Conservation (phyloP, 1,139 yeast species). For the Yamadazyma aaseri region DNA sequence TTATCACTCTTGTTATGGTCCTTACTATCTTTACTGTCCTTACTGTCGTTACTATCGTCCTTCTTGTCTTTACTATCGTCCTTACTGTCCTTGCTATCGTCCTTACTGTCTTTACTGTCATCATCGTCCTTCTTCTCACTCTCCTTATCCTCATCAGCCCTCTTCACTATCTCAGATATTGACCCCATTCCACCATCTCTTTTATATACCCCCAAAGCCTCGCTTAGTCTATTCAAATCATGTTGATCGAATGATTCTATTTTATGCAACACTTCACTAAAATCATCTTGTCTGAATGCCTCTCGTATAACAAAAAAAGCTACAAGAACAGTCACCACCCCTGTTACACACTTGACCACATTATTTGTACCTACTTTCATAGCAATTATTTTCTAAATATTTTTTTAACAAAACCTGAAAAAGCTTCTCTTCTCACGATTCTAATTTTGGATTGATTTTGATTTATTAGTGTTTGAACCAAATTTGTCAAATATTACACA, state of each 20-base stretch:
- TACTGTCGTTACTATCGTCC: background rate
- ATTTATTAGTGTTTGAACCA: background rate
- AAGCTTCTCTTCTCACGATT: background rate
- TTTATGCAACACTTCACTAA: constrained; percentile 7
- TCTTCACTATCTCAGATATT: background rate
- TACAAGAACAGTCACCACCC: background rate
- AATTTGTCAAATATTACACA: background rate
- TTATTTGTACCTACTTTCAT: background rate
- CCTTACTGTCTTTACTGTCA: constrained; percentile 1
- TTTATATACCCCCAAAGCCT: constrained; percentile 1
- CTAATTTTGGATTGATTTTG: constrained; percentile 4
- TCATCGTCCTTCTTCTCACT: background rate
- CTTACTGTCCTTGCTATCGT: too few relatives aligned
- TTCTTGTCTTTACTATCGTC: background rate
- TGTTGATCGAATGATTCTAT: constrained; percentile 8
- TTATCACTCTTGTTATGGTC: too few relatives aligned
- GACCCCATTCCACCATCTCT: background rate
- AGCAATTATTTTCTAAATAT: background rate
- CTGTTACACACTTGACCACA: background rate
- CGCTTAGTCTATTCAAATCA: constrained; percentile 9
- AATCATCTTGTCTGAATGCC: too few relatives aligned
- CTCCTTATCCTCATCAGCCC: background rate
- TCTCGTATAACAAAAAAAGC: too few relatives aligned
- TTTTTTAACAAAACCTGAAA: too few relatives aligned
- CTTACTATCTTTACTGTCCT: constrained; percentile 1